These are phyloP conservation scores for Allium sativum DNA, from an alignment of 106 monocot species.

Conservation along the genomic window DNA sequence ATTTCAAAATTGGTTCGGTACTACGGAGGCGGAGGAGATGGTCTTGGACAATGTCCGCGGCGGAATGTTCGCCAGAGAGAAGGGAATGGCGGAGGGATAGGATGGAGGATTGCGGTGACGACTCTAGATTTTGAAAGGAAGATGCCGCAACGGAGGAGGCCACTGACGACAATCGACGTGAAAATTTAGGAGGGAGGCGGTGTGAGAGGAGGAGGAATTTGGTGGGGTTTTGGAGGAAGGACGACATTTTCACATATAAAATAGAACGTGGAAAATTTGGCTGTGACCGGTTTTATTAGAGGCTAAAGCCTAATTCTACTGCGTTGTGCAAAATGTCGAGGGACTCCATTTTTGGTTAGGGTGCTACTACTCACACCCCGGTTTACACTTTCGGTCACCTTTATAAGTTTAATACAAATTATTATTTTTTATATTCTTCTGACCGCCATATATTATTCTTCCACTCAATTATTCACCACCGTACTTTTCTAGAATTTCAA, in stretches of 20 bases:
- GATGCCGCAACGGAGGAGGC: conserved; percentile 9
- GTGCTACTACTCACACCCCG: too few species aligned
- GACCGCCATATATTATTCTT: too few species aligned
- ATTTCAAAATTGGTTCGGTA: conserved; percentile 49
- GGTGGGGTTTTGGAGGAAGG: conserved; percentile 10
- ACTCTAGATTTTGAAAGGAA: conserved; percentile 8
- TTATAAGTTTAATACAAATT: too few species aligned
- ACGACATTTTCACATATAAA: conserved; percentile 7
- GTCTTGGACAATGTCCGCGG: conserved; percentile 33
- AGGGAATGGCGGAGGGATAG: conserved; percentile 62
- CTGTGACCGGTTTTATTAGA: too few species aligned
- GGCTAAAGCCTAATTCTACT: too few species aligned
- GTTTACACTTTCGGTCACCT: too few species aligned
- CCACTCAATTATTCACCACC: too few species aligned
- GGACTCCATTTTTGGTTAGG: too few species aligned
- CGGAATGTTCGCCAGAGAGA: conserved; percentile 40
- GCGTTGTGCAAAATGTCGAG: too few species aligned
- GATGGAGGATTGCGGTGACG: conserved; percentile 31
- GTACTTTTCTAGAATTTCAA: too few species aligned
- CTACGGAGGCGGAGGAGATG: conserved; percentile 44
- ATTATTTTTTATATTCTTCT: too few species aligned
- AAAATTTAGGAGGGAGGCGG: conserved; percentile 10
- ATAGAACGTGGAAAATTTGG: too few species aligned
- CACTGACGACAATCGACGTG: conserved; percentile 11
- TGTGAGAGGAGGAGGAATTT: conserved; percentile 33